Conservation (phyloP, 208 protist genomes). For the Crithidia acanthocephali region DNA sequence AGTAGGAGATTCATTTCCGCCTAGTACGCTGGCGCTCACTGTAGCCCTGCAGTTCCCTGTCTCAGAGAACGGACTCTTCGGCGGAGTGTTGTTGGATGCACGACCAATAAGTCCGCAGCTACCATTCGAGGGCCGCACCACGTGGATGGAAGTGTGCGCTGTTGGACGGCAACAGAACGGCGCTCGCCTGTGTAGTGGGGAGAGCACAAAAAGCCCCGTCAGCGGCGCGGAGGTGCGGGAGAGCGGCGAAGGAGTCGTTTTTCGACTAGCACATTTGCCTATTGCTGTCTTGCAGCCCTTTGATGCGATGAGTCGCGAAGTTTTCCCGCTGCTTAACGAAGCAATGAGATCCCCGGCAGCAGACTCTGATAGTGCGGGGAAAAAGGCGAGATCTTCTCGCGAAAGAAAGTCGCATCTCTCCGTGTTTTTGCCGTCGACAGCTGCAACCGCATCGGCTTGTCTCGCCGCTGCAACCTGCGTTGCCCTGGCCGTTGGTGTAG, state of each 20-base stretch:
- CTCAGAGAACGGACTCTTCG: neutral
- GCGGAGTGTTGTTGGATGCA: constrained; percentile 34
- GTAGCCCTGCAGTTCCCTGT: constrained; percentile 5
- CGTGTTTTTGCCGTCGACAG: neutral
- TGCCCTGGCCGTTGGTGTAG: neutral
- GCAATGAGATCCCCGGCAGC: neutral
- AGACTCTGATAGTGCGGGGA: too few species aligned
- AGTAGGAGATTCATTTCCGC: neutral
- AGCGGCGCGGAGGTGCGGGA: neutral
- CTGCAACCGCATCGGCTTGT: neutral
- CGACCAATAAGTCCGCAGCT: constrained; percentile 28
- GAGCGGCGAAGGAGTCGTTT: constrained; percentile 19
- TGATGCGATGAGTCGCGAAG: constrained; percentile 20
- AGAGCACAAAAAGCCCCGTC: neutral
- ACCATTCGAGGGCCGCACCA: constrained; percentile 20
- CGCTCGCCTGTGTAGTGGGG: neutral
- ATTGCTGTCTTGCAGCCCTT: constrained; percentile 28
- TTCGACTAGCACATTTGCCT: constrained; percentile 25
- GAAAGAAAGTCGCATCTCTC: neutral
- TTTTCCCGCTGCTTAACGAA: constrained; percentile 37
- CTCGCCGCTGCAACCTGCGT: neutral
- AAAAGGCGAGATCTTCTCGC: neutral
- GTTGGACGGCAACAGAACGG: constrained; percentile 19
- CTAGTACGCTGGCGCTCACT: constrained; percentile 21
- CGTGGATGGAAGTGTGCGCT: constrained; percentile 40